These are phyloP conservation scores for Malassezia psittaci DNA, from an alignment of 1,284 basidiomycete species.

Conservation along the genomic window DNA sequence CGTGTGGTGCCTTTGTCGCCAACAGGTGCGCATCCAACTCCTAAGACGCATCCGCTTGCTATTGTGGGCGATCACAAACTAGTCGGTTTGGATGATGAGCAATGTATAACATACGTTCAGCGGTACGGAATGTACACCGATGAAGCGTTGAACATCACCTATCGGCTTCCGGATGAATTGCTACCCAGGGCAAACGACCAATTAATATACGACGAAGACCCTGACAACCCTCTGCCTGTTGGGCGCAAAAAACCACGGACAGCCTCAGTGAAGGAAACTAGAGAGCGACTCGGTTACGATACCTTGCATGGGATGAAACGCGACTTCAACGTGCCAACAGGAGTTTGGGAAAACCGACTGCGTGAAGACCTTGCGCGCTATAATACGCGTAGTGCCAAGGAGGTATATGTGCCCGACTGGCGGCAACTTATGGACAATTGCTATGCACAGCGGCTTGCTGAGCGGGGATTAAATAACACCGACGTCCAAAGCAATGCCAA, in stretches of 20 bases:
- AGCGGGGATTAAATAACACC: constrained; percentile 29
- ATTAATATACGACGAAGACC: constrained; percentile 41
- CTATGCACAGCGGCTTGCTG: constrained; percentile 38
- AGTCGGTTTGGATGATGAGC: constrained; percentile 36
- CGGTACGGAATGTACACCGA: constrained; percentile 47
- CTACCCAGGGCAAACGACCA: constrained; percentile 24
- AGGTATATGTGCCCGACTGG: constrained; percentile 36
- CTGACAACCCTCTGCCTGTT: constrained; percentile 40
- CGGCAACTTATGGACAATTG: constrained; percentile 44
- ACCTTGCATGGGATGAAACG: constrained; percentile 34
- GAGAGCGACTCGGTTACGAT: constrained; percentile 26
- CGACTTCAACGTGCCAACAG: constrained; percentile 17
- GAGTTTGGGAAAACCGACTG: constrained; percentile 40
- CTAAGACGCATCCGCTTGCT: constrained; percentile 37
- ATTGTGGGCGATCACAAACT: constrained; percentile 42
- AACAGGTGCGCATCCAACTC: constrained; percentile 35
- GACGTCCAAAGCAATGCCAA: constrained; percentile 9
- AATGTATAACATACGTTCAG: constrained; percentile 43
- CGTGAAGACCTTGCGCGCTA: constrained; percentile 23
- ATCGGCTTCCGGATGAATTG: constrained; percentile 35
- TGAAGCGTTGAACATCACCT: constrained; percentile 45
- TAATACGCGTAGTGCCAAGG: constrained; percentile 5
- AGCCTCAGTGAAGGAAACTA: constrained; percentile 1
- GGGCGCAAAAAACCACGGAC: constrained; percentile 7
- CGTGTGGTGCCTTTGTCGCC: constrained; percentile 33